phyloP scores from a whole-genome alignment of 1,139 yeast genomes.

The Yamadazyma jaroonii region DNA sequence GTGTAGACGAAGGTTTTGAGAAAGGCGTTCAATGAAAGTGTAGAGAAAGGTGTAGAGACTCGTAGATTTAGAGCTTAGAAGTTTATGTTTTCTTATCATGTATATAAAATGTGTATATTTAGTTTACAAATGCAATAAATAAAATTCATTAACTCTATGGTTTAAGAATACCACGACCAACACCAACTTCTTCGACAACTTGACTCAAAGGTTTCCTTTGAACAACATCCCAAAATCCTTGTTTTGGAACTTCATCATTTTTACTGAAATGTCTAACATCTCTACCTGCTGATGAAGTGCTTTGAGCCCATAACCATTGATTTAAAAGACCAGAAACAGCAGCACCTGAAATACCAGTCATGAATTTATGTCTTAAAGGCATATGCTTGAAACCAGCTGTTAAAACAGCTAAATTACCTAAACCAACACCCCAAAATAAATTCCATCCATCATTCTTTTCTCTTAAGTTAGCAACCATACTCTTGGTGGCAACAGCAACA shows the following conservation, averaged over 20 bases:
- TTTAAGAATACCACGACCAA: conserved; percentile 53
- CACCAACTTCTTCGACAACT: conserved; percentile 74
- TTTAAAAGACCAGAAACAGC: conserved; percentile 37
- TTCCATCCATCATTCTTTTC: conserved; percentile 52
- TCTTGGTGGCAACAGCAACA: conserved; percentile 41
- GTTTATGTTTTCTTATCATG: too few species aligned
- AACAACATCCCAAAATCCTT: conserved; percentile 80
- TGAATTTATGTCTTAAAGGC: conserved; percentile 42
- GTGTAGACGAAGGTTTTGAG: too few species aligned
- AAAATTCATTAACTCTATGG: conserved; percentile 15
- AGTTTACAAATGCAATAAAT: conserved; percentile 3
- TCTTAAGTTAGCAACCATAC: conserved; percentile 42
- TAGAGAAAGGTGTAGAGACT: too few species aligned
- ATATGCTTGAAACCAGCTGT: conserved; percentile 40
- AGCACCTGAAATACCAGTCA: conserved; percentile 44
- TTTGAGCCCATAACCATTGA: conserved; percentile 44
- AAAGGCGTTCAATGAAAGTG: too few species aligned
- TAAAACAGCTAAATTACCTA: conserved; percentile 42
- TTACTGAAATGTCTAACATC: conserved; percentile 37
- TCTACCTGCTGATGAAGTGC: conserved; percentile 38
- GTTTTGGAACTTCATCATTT: conserved; percentile 43
- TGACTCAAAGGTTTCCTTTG: conserved; percentile 82
- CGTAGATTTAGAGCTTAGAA: too few species aligned
- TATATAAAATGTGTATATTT: conserved; percentile 2
- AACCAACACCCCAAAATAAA: conserved; percentile 44